Evolutionary conservation across 768 basidiomycete species (phyloP).

Genomic region (Termitomyces sp.): DNA sequence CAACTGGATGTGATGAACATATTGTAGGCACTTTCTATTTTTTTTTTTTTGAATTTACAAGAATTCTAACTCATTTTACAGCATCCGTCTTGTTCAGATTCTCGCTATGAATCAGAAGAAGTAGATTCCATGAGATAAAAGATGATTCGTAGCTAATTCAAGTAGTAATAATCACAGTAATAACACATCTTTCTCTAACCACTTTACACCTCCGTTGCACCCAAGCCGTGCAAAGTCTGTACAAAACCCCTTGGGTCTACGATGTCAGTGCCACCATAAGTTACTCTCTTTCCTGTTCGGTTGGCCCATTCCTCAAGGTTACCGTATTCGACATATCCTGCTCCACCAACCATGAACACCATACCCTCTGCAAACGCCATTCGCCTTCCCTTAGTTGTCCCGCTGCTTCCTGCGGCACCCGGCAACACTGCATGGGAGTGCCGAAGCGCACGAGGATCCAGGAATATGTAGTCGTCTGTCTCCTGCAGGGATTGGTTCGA

Average conservation of each 20-base stretch:
- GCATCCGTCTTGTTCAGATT: conserved; percentile 78
- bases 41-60: neutral
- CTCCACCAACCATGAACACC: conserved; percentile 95
- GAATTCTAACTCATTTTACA: conserved; percentile 21
- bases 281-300: conserved; percentile 76
- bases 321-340: conserved; percentile 95
- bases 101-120: conserved; percentile 61
- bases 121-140: conserved; percentile 11
- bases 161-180: conserved; percentile 8
- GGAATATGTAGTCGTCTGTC: conserved; percentile 92
- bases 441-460: conserved; percentile 84
- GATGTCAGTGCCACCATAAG: conserved; percentile 96
- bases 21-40: conserved; percentile 31
- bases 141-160: neutral
- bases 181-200: neutral
- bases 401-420: conserved; percentile 47
- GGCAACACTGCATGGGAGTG: conserved; percentile 44
- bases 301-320: conserved; percentile 92
- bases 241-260: conserved; percentile 86
- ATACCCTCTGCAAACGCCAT: conserved; percentile 87
- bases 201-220: conserved; percentile 22
- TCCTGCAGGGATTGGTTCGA: conserved; percentile 93
- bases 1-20: conserved; percentile 90
- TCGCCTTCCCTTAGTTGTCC: conserved; percentile 31
- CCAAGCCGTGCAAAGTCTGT: conserved; percentile 58